Evolutionary conservation across 805 yeast genomes (phyloP).

Genomic region (Danielia oregonensis): DNA sequence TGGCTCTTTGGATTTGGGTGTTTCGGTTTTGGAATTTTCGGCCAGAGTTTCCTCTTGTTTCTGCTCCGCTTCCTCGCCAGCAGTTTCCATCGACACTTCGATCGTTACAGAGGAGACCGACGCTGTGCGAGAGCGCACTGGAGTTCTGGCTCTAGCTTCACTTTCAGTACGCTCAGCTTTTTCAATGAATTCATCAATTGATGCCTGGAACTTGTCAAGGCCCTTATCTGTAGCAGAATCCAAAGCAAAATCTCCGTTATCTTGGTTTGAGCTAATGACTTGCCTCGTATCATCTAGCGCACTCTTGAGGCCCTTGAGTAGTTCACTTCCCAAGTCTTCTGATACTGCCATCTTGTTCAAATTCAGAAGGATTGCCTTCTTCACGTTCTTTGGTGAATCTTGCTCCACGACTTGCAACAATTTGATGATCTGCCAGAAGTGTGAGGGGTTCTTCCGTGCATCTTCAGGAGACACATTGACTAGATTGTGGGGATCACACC

Average conservation of each 20-base stretch:
- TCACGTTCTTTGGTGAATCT: constrained; percentile 48
- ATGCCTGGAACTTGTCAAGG: constrained; percentile 27
- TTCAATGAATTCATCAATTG: constrained; percentile 21
- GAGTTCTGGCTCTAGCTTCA: constrained; percentile 8
- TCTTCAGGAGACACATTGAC: constrained; percentile 47
- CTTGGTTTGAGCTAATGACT: constrained; percentile 19
- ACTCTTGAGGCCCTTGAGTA: constrained; percentile 29
- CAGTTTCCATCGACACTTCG: background rate
- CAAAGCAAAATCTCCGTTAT: constrained; percentile 27
- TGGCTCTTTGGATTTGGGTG: constrained; percentile 1
- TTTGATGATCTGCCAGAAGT: constrained; percentile 53
- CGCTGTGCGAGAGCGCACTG: constrained; percentile 2
- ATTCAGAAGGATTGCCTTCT: constrained; percentile 50
- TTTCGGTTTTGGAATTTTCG: background rate
- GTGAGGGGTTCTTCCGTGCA: constrained; percentile 44
- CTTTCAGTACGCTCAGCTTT: constrained; percentile 18
- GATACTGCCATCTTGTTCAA: constrained; percentile 44
- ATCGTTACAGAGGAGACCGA: constrained; percentile 1
- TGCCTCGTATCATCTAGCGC: constrained; percentile 32
- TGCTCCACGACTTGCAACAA: constrained; percentile 49
- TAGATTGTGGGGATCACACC: constrained; percentile 79
- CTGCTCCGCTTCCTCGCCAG: background rate
- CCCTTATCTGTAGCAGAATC: constrained; percentile 29
- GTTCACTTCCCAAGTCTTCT: constrained; percentile 24
- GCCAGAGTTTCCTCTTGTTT: background rate